Base-by-base conservation (phyloP, 73 alveolate species). In the Halteria grandinella region DNA sequence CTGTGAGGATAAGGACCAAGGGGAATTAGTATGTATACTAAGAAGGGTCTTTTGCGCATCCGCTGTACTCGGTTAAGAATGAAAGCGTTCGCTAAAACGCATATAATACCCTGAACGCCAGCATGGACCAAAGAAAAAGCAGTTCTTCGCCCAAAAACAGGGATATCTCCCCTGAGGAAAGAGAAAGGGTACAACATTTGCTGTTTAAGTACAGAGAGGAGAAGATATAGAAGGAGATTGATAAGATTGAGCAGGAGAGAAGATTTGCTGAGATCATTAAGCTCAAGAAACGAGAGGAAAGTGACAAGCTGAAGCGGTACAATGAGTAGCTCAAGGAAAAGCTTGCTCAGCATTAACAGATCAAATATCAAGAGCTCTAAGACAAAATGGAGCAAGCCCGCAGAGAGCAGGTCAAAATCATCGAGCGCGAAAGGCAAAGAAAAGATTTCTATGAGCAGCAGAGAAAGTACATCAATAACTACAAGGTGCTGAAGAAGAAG, bases 1-100 rank as follows among this genome's bases (percentile, higher is more conserved):
- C 81, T 14, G 53, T 66, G 14, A 40, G 81, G 45, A 45, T 66
- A 6, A 66, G 81, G 48, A 45, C 81, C 2, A 66, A 66, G 36
- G 28, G 21, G 7, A 66, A 66, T 45, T 14, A 45, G 27, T 48
- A 25, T 27, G 11, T 48, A 24, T 45, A 20, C 36, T 3, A 23
- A 6, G 69, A 66, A 17, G 62, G 55, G 10, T 31, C 74, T 29
- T 57, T 62, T 41, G 11, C 63, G 18, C 48, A 66, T 39, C 55
- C 59, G 6, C 45, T 62, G 29, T 2, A 32, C 39, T 40, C 64
- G 18, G 25, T 45, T 0, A 27, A 45, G 23, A 25, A 43, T 27
- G 33, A 45, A 7, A 63, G 21, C 33, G 47, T 5, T 11, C 11
- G n/a, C n/a, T 11, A 36, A 36, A 11, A 11, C 47, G 5, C 47